Evolutionary conservation across 208 protist species (phyloP), one percentile per base, ranked within the genome.

Genomic region (Trypanosoma avium): DNA sequence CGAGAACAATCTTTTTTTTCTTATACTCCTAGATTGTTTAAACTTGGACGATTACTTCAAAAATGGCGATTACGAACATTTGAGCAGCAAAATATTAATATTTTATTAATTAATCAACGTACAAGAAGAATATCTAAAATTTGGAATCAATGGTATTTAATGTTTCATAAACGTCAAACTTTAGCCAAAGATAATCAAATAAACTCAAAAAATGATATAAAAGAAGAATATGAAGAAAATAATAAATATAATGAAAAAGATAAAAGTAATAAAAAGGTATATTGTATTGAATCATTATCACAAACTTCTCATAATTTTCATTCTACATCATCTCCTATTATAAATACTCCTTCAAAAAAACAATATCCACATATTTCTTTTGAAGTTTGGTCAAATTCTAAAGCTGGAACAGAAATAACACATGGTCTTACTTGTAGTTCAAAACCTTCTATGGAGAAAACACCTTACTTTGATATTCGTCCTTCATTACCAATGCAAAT

Each of bases 31-130:
- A 50, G 53, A 42, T 57, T 22, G 21, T 55, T 67, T 21, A 38
- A 45, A 24, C 43, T 62, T 15, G 26, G 36, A 26, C 35, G 26
- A 4, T 52, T 67, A 13, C 33, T 67, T 29, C 32, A 27, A n/a
- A 58, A 60, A 10, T 73, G 67, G 67, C 15, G 67, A 22, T 62
- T 49, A 49, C 67, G 60, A 7, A 48, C 60, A 30, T 61, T 67
- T 40, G 40, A 67, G 27, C 19, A 58, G n/a, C 24, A 45, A 36
- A 65, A 43, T 21, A 56, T 56, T 27, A 45, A 15, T 17, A 4
- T 46, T 27, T 15, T 64, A 43, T 15, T 19, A 1, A 19, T 21
- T 17, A 19, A 42, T 15, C 38, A 42, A 35, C 67, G 67, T 30
- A n/a, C 42, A 19, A 55, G 42, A 26, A 53, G 27, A 17, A 22